Evolutionary conservation across 441 rosid species (phyloP).

Genomic region (Pelargonium myrrhifolium): DNA sequence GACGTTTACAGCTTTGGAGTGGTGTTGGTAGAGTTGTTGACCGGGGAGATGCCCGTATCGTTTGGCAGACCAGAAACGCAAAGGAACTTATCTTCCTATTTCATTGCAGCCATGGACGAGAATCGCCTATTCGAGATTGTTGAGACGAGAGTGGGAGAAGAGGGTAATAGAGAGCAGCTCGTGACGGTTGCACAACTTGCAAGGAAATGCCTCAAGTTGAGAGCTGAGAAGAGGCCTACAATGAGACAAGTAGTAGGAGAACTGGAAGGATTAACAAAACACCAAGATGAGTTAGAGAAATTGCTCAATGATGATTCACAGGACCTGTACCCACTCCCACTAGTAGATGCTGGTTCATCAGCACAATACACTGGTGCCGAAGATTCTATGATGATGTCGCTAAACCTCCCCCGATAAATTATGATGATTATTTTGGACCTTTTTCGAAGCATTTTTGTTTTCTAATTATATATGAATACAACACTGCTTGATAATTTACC

Average conservation of each 20-base stretch:
- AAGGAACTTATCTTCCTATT: background rate
- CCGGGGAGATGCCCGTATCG: fast-evolving
- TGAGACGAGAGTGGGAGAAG: background rate
- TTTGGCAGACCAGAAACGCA: background rate
- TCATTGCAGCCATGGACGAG: background rate
- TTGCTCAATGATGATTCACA: too few relatives aligned
- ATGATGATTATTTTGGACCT: too few relatives aligned
- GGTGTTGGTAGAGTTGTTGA: background rate
- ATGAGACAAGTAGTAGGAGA: background rate
- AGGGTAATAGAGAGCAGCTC: background rate
- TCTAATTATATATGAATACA: too few relatives aligned
- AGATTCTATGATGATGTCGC: too few relatives aligned
- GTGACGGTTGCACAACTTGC: background rate
- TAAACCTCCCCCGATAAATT: too few relatives aligned
- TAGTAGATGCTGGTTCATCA: too few relatives aligned
- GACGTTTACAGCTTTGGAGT: background rate
- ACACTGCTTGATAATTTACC: too few relatives aligned
- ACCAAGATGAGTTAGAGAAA: too few relatives aligned
- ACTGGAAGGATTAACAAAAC: background rate
- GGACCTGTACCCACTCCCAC: too few relatives aligned
- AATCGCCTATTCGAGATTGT: fast-evolving
- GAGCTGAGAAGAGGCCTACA: background rate
- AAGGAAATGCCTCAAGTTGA: background rate
- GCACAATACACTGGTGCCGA: too few relatives aligned
- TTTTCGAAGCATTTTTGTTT: too few relatives aligned